Evolutionary conservation across 371 early-diverging fungal species (phyloP), one percentile per base, ranked within the genome.

Genomic region (Lichtheimia corymbifera): DNA sequence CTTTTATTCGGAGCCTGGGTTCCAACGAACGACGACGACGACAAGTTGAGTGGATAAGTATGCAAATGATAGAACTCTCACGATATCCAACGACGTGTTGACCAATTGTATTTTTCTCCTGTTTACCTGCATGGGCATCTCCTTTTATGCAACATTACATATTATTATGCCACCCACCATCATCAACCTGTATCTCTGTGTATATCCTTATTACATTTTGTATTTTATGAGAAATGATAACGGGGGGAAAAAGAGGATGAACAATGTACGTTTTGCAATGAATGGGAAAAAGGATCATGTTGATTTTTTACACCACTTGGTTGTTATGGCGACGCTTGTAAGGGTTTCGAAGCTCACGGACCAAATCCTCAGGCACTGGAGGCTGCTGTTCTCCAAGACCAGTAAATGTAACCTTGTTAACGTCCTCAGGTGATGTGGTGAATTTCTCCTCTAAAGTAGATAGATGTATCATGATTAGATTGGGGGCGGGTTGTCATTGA

Each of bases 331-430:
- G 64, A 61, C 66, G 67, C 53, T 75, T 75, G 59, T 77, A 71
- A 47, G 65, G 61, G 40, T 77, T 80, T 65, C 77, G 66, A 28
- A 80, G 66, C 50, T 80, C 80, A 52, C 59, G 72, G 14, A 80
- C 35, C 25, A 77, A 53, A 24, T 69, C 77, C 27, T 60, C 50
- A 44, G 80, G 80, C 18, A 80, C 30, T 18, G 80, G 80, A 28
- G 73, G 71, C 42, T 61, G 60, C 13, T 58, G 49, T 7, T 44
- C 27, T 12, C 64, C 58, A n/a, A 65, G 27, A 18, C 50, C 55
- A 12, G 18, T 27, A 47, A 71, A 80, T 14, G 77, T 80, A 24
- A 73, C 73, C 27, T 63, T 53, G 12, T 57, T 24, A 9, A 56
- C 72, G 44, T 74, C 74, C 13, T 74, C 77, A 18, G 77, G 67